These are phyloP conservation scores for Hyphopichia fennica DNA, from an alignment of 1,139 yeast species.

Conservation along the genomic window DNA sequence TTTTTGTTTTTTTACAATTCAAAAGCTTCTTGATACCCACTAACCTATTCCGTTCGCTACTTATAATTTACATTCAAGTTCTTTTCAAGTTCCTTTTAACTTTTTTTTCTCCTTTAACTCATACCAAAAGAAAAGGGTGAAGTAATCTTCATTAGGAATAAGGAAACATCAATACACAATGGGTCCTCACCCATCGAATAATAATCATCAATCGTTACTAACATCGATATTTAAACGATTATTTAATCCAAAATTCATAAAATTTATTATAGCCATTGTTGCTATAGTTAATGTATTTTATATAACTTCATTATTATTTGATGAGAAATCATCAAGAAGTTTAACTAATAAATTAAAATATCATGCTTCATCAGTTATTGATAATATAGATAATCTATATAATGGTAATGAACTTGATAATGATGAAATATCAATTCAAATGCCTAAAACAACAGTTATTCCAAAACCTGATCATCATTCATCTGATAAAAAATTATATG, in stretches of 20 bases:
- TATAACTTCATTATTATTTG: constrained; percentile 16
- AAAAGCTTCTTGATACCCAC: no score
- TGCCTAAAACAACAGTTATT: constrained; percentile 4
- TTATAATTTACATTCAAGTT: no score
- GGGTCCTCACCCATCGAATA: not conserved
- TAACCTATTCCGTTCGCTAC: no score
- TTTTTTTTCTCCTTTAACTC: no score
- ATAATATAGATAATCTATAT: constrained; percentile 8
- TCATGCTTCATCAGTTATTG: constrained; percentile 15
- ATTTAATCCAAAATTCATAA: constrained; percentile 16
- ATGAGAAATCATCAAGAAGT: constrained; percentile 12
- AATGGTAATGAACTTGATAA: not conserved
- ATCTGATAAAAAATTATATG: constrained; percentile 9
- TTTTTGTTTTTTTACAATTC: no score
- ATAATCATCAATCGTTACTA: constrained; percentile 3
- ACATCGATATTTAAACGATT: constrained; percentile 13
- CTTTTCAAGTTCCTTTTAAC: no score
- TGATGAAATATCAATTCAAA: constrained; percentile 32
- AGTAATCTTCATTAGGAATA: no score
- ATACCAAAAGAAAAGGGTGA: no score
- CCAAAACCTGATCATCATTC: not conserved
- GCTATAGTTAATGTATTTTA: constrained; percentile 20
- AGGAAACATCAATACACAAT: not conserved
- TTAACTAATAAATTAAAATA: constrained; percentile 12
- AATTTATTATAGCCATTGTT: constrained; percentile 17